Base-by-base conservation (phyloP, 2,329 filamentous ascomycete genomes). In the Arachnomyces sp. region DNA sequence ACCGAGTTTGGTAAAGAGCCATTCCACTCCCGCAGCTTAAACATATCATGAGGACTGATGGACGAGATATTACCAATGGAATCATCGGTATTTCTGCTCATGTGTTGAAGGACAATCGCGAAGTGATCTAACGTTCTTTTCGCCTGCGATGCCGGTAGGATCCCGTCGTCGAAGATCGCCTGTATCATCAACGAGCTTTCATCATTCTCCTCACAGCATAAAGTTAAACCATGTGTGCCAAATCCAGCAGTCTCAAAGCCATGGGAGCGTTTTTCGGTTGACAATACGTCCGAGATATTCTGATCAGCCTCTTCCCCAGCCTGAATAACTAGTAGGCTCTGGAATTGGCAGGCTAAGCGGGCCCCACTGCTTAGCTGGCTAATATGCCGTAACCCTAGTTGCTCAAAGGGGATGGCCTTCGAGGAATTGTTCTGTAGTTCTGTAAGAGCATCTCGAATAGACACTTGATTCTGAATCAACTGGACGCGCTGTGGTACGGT, bases 371-470 rank as follows among this genome's bases (percentile, higher is more conserved):
- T 76, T 8, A 80, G 58, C 14, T 69, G 66, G 7, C 77, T 73
- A 43, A 74, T 73, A 31, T 67, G 62, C 39, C 72, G 70, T 3
- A 74, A 46, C 12, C 71, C n/a, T n/a, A n/a, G n/a, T n/a, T 86
- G 79, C 55, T 85, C 77, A 52, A 82, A 73, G 0, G 78, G 74
- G 4, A 83, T 80, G 47, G 77, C 72, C 3, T 68, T 60, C 0
- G 77, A 66, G 0, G 72, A 75, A 40, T 73, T 67, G 21, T 74
- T 63, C 29, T 83, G 78, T 2, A 84, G 68, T 2, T 63, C 58
- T 31, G 74, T 65, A 3, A 84, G 61, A 45, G 74, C 82, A 34
- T 77, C 67, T 0, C 56, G 51, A 2, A 66, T 55, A 4, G 56
- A 55, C 34, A 63, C 55, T 21, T 52, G 43, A 8, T 56, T 55